These are phyloP conservation scores for Arthrinium phaeospermum DNA, from an alignment of 2,329 filamentous ascomycete genomes.

Conservation along the genomic window DNA sequence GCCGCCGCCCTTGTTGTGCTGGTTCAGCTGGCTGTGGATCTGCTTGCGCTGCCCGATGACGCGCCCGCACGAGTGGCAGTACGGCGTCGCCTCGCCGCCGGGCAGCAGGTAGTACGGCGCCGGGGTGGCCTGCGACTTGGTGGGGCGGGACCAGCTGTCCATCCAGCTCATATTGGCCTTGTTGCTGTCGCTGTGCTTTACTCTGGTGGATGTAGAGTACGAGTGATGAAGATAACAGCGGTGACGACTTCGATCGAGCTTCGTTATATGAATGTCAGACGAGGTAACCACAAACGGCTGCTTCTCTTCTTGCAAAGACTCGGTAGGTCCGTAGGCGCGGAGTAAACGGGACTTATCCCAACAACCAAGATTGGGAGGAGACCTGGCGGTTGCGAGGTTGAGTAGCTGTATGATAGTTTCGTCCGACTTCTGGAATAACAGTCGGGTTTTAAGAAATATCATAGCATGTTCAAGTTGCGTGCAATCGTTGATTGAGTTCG, in stretches of 20 bases:
- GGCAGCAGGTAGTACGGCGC: slow-evolving; percentile 59
- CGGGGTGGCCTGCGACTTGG: slow-evolving; percentile 49
- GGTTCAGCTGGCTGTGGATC: not conserved
- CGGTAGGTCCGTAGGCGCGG: not conserved
- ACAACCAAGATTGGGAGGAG: not conserved
- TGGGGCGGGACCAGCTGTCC: slow-evolving; percentile 48
- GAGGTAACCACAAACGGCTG: rapidly evolving
- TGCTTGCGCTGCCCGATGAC: slow-evolving; percentile 49
- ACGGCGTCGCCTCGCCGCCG: slow-evolving; percentile 53
- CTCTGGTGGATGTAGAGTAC: not conserved
- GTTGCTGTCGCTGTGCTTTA: not conserved
- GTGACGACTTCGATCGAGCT: not conserved
- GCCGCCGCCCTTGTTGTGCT: slow-evolving; percentile 22
- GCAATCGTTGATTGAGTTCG: not conserved
- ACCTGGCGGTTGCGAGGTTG: too few relatives aligned
- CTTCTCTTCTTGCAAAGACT: not conserved
- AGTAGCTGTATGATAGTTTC: not conserved
- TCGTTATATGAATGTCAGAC: too few relatives aligned
- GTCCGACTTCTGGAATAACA: not conserved
- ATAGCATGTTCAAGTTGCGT: not conserved
- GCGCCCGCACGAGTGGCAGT: slow-evolving; percentile 63
- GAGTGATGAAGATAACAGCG: not conserved
- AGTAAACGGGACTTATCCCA: not conserved
- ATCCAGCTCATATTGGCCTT: slow-evolving; percentile 46
- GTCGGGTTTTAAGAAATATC: not conserved